Percentiles rank a stretch among this genome's conserved stretches.
These are phyloP conservation scores for Dianthus caryophyllus DNA, from an alignment of 148 eudicot species.

Conservation along the genomic window DNA sequence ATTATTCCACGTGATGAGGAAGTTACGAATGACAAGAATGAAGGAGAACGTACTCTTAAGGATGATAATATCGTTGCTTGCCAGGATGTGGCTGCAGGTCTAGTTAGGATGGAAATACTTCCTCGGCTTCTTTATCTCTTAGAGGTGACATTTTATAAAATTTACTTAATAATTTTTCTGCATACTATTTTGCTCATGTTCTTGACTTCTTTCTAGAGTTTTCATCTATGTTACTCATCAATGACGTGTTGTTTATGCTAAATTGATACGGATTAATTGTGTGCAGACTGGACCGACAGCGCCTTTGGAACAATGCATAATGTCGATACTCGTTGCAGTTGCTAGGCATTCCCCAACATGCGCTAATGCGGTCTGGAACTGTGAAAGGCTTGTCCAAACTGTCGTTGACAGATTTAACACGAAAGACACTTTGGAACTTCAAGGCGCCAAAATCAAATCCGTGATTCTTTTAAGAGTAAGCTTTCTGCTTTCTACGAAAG, in stretches of 20 bases:
- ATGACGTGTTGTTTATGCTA: not conserved
- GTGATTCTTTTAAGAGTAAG: slow-evolving; percentile 72
- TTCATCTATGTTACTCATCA: not conserved
- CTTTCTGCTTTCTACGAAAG: not conserved
- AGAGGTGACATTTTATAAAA: too few relatives aligned
- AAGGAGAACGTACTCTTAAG: slow-evolving; percentile 67
- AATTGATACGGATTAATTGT: slow-evolving; percentile 6
- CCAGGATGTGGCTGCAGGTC: slow-evolving; percentile 89
- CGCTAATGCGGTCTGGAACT: slow-evolving; percentile 70
- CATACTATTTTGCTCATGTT: not conserved
- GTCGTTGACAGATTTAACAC: slow-evolving; percentile 55
- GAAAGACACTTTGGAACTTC: slow-evolving; percentile 41
- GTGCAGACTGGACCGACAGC: slow-evolving; percentile 56
- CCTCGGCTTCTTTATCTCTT: slow-evolving; percentile 67
- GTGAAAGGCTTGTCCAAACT: slow-evolving; percentile 69
- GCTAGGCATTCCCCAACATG: slow-evolving; percentile 89
- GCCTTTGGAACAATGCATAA: slow-evolving; percentile 68
- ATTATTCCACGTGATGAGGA: slow-evolving; percentile 45
- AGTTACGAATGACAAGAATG: slow-evolving; percentile 35
- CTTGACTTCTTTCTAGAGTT: not conserved
- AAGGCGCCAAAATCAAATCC: slow-evolving; percentile 65
- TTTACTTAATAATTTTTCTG: too few relatives aligned
- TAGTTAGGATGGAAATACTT: slow-evolving; percentile 87
- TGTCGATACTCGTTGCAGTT: slow-evolving; percentile 68
- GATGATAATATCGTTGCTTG: slow-evolving; percentile 81